Base-by-base conservation (phyloP, 2,329 filamentous ascomycete species). In the Neoarthrinium moseri region DNA sequence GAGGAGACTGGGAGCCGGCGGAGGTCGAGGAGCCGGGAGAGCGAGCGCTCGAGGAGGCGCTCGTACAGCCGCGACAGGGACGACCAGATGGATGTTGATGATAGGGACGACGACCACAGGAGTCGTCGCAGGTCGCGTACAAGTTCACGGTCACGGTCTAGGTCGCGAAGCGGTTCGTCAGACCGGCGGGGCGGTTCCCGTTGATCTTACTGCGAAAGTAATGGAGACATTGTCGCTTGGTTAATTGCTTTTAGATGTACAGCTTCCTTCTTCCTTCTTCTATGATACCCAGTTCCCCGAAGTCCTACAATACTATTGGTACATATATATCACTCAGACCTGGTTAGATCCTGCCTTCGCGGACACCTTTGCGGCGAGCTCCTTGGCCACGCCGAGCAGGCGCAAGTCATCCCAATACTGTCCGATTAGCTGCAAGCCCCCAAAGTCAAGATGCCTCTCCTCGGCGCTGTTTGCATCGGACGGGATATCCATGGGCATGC, bases 321-420 rank as follows among this genome's bases (percentile, higher is more conserved):
- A n/a, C n/a, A n/a, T n/a, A n/a, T n/a, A n/a, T n/a, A n/a, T n/a
- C n/a, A n/a, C n/a, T n/a, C n/a, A n/a, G n/a, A n/a, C n/a, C n/a
- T n/a, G n/a, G n/a, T n/a, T n/a, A n/a, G n/a, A n/a, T n/a, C n/a
- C 37, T 36, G 26, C 32, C 11, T 29, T 17, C 30, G 43, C 38
- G 17, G 68, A 53, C 13, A 65, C 43, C 18, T 58, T 53, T 44
- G 27, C 30, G 11, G 27, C 21, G 7, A 67, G 56, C 13, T 82
- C 49, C 17, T 71, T 69, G 5, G 84, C 86, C 46, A 83, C 70
- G 1, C 69, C 63, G 4, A 91, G 69, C 20, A 91, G 67, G 30
- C 80, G 67, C 17, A 74, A 70, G 62, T 94, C 89, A 57, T 90
- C 83, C 65, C 87, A 89, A 61, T 84, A 91, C 62, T 94, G 89